These are phyloP conservation scores for Crithidia sp. DNA, from an alignment of 208 protist species.

Conservation along the genomic window DNA sequence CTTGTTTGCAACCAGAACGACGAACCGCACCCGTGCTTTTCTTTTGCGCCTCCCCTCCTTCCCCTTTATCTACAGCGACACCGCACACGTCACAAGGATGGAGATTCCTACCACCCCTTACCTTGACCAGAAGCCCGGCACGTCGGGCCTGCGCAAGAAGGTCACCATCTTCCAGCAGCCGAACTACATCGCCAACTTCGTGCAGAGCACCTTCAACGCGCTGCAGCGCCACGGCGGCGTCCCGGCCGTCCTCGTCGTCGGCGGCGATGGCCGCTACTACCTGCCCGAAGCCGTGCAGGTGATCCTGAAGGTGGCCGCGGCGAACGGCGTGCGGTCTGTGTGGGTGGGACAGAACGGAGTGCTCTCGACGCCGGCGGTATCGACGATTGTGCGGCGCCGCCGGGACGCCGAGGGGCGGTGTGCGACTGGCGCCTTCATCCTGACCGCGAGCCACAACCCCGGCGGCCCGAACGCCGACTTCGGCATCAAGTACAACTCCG, in stretches of 20 bases:
- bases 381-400: constrained; percentile 90
- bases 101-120: constrained; percentile 60
- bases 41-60: neutral
- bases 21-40: neutral
- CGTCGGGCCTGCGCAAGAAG: constrained; percentile 97
- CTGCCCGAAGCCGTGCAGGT: constrained; percentile 92
- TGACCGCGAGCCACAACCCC: constrained; percentile 98
- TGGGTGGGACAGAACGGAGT: constrained; percentile 94
- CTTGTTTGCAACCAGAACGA: neutral
- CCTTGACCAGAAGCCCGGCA: constrained; percentile 95
- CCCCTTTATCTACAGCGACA: too few relatives aligned
- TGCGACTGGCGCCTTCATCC: constrained; percentile 94
- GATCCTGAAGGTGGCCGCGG: constrained; percentile 94
- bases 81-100: constrained; percentile 5
- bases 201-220: constrained; percentile 96
- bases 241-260: constrained; percentile 91
- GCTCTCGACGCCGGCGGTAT: constrained; percentile 97
- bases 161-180: constrained; percentile 90
- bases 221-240: constrained; percentile 59
- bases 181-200: constrained; percentile 97
- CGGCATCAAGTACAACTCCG: constrained; percentile 99
- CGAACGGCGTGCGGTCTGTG: constrained; percentile 90
- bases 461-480: constrained; percentile 97
- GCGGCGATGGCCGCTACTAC: constrained; percentile 97
- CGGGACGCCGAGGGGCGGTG: constrained; percentile 40